Conservation (phyloP, 1,284 basidiomycete species). For the Ceratobasidium sp. region DNA sequence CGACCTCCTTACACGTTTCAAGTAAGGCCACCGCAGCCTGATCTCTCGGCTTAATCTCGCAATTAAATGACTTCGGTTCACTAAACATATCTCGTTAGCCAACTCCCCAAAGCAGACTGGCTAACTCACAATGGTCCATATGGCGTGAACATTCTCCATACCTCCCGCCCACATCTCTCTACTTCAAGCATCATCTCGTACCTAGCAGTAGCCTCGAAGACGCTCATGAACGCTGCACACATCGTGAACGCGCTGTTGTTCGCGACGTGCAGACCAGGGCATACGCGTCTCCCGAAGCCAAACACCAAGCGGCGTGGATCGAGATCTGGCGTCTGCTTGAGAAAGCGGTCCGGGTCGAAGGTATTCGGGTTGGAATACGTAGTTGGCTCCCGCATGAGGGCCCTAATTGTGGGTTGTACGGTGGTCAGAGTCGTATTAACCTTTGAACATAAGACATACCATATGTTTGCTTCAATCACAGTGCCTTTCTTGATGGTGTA, state of each 20-base stretch:
- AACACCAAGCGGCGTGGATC: conserved; percentile 35
- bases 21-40: background rate
- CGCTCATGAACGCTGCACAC: conserved; percentile 28
- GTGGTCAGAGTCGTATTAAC: too few species aligned
- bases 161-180: background rate
- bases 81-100: background rate
- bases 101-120: background rate
- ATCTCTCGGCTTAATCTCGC: conserved; percentile 21
- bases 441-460: background rate
- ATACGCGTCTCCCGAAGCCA: conserved; percentile 37
- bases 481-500: conserved; percentile 27
- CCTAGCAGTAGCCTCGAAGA: conserved; percentile 16
- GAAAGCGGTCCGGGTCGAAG: conserved; percentile 32
- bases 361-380: conserved; percentile 1
- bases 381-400: conserved; percentile 9
- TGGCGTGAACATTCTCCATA: conserved; percentile 21
- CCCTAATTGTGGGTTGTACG: background rate
- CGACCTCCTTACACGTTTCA: conserved; percentile 16
- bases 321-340: conserved; percentile 15
- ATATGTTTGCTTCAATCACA: conserved; percentile 27
- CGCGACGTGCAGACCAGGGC: conserved; percentile 37
- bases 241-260: conserved; percentile 37
- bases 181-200: conserved; percentile 11
- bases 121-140: conserved; percentile 27
- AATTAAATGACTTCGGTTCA: conserved; percentile 18